These are phyloP conservation scores for Boletus edulis DNA, from an alignment of 768 basidiomycete genomes.

Conservation along the genomic window DNA sequence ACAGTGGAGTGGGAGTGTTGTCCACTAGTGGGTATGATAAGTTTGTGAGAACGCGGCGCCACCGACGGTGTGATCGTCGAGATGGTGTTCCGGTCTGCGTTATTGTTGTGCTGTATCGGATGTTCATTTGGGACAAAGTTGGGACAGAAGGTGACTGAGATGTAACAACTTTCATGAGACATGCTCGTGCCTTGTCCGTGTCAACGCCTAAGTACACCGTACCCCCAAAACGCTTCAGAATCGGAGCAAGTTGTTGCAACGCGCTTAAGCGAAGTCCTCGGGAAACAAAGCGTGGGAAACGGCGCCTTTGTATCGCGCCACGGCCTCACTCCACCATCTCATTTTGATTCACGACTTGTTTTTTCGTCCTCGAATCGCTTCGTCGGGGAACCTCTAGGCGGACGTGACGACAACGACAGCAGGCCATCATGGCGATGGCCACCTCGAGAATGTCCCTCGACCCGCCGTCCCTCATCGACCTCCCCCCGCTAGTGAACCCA, in stretches of 20 bases:
- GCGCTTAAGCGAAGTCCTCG: slow-evolving; percentile 15
- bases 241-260: slow-evolving; percentile 4
- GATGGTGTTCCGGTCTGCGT: neutral
- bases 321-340: slow-evolving; percentile 6
- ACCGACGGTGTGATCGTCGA: neutral
- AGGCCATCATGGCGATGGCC: slow-evolving; percentile 15
- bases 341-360: slow-evolving; percentile 19
- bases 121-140: too few relatives aligned
- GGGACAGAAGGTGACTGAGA: neutral
- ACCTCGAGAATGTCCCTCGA: slow-evolving; percentile 20
- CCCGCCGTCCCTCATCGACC: slow-evolving; percentile 5
- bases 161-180: neutral
- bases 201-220: neutral
- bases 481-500: slow-evolving; percentile 9
- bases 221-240: neutral
- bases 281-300: slow-evolving; percentile 24
- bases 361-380: slow-evolving; percentile 14
- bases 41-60: neutral
- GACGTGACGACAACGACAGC: slow-evolving; percentile 12
- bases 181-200: slow-evolving; percentile 9
- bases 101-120: neutral
- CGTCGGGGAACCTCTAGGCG: slow-evolving; percentile 4
- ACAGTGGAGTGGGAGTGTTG: neutral
- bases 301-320: slow-evolving; percentile 13
- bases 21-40: neutral